These are phyloP conservation scores for Metschnikowia borealis DNA, from an alignment of 805 yeast genomes.

Conservation along the genomic window DNA sequence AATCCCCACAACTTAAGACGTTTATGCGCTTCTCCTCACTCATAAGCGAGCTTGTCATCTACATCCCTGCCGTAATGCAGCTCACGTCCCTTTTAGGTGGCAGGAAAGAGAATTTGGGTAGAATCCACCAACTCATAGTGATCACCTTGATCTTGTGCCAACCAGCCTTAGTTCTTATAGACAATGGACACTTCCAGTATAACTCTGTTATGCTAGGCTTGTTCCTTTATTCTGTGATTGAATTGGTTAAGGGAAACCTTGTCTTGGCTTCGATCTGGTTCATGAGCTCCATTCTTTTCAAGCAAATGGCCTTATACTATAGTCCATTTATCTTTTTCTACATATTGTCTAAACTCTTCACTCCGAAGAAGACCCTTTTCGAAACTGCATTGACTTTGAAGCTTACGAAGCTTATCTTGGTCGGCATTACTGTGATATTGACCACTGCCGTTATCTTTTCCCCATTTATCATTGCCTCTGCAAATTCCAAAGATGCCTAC, in stretches of 20 bases:
- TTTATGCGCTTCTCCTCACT: slow-evolving; percentile 83
- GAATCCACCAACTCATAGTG: slow-evolving; percentile 73
- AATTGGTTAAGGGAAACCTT: slow-evolving; percentile 59
- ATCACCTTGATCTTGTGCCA: slow-evolving; percentile 79
- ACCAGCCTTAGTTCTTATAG: slow-evolving; percentile 79
- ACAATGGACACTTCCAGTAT: slow-evolving; percentile 97
- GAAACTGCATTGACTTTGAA: slow-evolving; percentile 34
- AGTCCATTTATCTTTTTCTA: slow-evolving; percentile 85
- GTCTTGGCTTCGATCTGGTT: slow-evolving; percentile 73
- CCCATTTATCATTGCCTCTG: slow-evolving; percentile 51
- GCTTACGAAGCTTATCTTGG: slow-evolving; percentile 52
- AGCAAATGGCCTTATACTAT: slow-evolving; percentile 94
- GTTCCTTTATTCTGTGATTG: slow-evolving; percentile 62
- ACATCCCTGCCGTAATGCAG: slow-evolving; percentile 75
- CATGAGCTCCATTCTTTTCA: slow-evolving; percentile 74
- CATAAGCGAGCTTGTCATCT: slow-evolving; percentile 66
- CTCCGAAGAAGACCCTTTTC: slow-evolving; percentile 16
- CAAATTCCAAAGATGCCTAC: slow-evolving; percentile 24
- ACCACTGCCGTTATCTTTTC: slow-evolving; percentile 49
- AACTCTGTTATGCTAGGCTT: slow-evolving; percentile 93
- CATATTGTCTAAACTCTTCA: slow-evolving; percentile 51
- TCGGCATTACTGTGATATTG: slow-evolving; percentile 59
- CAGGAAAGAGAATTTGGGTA: slow-evolving; percentile 47
- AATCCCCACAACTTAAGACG: slow-evolving; percentile 61
- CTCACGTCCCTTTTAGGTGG: slow-evolving; percentile 66